Conservation (phyloP, 2,329 filamentous ascomycete species). For the Phaeomoniella chlamydospora region DNA sequence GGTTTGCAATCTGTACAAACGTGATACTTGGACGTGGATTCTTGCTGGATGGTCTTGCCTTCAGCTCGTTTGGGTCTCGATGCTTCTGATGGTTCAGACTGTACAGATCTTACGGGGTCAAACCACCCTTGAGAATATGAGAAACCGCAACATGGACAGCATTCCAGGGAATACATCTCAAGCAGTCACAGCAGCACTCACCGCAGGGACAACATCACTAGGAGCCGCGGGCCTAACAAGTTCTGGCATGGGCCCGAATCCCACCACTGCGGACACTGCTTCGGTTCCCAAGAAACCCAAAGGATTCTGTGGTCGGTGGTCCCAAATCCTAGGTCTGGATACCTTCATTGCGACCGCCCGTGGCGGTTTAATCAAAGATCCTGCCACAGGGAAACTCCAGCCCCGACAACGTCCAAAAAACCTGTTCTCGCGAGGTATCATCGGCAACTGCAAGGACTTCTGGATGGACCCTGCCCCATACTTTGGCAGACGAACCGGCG, state of each 20-base stretch:
- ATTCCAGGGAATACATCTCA: slow-evolving; percentile 30
- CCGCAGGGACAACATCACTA: slow-evolving; percentile 45
- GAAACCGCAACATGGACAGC: slow-evolving; percentile 51
- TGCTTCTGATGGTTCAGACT: slow-evolving; percentile 89
- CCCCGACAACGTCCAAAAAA: slow-evolving; percentile 47
- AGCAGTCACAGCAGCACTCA: slow-evolving; percentile 58
- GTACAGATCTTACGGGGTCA: slow-evolving; percentile 83
- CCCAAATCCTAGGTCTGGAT: slow-evolving; percentile 74
- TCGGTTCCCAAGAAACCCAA: slow-evolving; percentile 34
- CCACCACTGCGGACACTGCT: slow-evolving; percentile 26
- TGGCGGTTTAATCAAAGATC: slow-evolving; percentile 45
- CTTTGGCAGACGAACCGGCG: slow-evolving; percentile 60
- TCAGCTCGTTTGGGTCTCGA: slow-evolving; percentile 91
- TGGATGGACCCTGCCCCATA: slow-evolving; percentile 82
- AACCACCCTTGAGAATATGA: slow-evolving; percentile 97
- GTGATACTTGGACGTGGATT: slow-evolving; percentile 72
- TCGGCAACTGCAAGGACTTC: slow-evolving; percentile 92
- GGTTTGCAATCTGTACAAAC: slow-evolving; percentile 62
- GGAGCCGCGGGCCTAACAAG: slow-evolving; percentile 59
- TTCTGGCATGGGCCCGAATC: slow-evolving; percentile 35
- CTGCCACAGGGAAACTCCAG: slow-evolving; percentile 31
- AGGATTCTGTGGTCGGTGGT: slow-evolving; percentile 66
- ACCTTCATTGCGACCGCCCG: slow-evolving; percentile 86
- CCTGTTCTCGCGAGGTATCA: slow-evolving; percentile 67
- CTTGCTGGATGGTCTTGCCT: slow-evolving; percentile 65